Percentiles rank a stretch among this genome's conserved stretches.
These are phyloP conservation scores for Moricandia moricandioides DNA, from an alignment of 345 rosid genomes.

Conservation along the genomic window DNA sequence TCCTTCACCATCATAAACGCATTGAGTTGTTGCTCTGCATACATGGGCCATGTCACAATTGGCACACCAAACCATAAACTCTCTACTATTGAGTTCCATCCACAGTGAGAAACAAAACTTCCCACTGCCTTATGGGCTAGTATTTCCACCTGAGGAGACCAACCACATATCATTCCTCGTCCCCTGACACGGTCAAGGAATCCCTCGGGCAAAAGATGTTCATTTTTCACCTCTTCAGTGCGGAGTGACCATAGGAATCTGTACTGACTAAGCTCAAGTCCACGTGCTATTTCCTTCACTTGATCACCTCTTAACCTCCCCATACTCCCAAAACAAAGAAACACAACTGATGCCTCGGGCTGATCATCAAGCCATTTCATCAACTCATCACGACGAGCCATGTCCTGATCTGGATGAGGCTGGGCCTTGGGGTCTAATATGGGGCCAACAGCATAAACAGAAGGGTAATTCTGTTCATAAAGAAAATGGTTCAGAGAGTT, in stretches of 20 bases:
- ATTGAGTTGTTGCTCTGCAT: slow-evolving; percentile 41
- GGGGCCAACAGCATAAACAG: slow-evolving; percentile 48
- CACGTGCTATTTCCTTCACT: slow-evolving; percentile 48
- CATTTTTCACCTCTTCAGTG: background rate
- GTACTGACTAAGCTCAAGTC: slow-evolving; percentile 43
- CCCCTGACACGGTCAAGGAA: slow-evolving; percentile 34
- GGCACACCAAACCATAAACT: slow-evolving; percentile 41
- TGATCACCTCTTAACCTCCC: slow-evolving; percentile 40
- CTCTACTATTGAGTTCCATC: slow-evolving; percentile 40
- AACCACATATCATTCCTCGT: slow-evolving; percentile 40
- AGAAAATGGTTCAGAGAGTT: slow-evolving; percentile 34
- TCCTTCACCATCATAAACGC: slow-evolving; percentile 39
- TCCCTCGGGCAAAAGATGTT: slow-evolving; percentile 41
- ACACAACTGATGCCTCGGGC: slow-evolving; percentile 49
- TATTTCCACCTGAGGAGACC: slow-evolving; percentile 40
- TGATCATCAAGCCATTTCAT: slow-evolving; percentile 55
- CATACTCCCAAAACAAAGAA: slow-evolving; percentile 56
- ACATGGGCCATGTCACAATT: slow-evolving; percentile 44
- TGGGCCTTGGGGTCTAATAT: slow-evolving; percentile 34
- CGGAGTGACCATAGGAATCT: slow-evolving; percentile 47
- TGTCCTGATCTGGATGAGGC: slow-evolving; percentile 39
- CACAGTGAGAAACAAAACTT: slow-evolving; percentile 37
- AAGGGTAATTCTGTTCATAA: slow-evolving; percentile 26
- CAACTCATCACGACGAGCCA: slow-evolving; percentile 26
- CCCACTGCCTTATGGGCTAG: slow-evolving; percentile 37